Conservation (phyloP, 305 asterid species). For the Rubia tinctorum region DNA sequence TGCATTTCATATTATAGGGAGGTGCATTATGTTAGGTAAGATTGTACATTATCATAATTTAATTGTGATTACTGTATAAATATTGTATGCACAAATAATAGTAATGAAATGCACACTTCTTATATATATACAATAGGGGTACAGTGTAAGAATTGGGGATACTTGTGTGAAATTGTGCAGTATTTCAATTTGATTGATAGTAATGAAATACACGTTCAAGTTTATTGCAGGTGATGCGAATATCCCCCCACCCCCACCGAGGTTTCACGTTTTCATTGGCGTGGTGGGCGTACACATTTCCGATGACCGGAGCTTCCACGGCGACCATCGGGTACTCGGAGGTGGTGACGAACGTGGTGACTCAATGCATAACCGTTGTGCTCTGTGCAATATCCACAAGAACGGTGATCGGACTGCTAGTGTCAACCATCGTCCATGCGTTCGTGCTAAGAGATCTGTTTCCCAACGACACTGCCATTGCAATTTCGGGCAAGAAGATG, state of each 20-base stretch:
- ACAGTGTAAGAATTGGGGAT: too few species aligned
- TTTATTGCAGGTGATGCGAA: constrained; percentile 63
- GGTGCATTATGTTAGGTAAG: too few species aligned
- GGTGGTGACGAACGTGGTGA: constrained; percentile 31
- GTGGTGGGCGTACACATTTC: constrained; percentile 97
- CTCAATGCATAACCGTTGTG: constrained; percentile 36
- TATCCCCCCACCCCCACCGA: constrained; percentile 69
- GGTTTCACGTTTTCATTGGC: constrained; percentile 82
- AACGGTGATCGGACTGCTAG: constrained; percentile 49
- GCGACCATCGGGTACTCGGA: constrained; percentile 63
- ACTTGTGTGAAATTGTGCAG: too few species aligned
- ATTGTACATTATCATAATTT: too few species aligned
- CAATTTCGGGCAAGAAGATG: constrained; percentile 45
- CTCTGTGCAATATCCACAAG: constrained; percentile 52
- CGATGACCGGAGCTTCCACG: constrained; percentile 80
- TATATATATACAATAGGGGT: too few species aligned
- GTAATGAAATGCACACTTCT: too few species aligned
- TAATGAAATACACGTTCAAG: too few species aligned
- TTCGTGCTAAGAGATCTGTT: constrained; percentile 58
- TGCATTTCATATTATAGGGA: too few species aligned
- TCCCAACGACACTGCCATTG: constrained; percentile 74
- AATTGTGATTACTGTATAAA: too few species aligned
- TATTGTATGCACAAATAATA: too few species aligned
- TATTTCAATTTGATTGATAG: too few species aligned
- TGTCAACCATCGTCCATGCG: constrained; percentile 60